phyloP scores from a whole-genome alignment of 2,329 filamentous ascomycete species.

The Colletotrichum tropicicola region DNA sequence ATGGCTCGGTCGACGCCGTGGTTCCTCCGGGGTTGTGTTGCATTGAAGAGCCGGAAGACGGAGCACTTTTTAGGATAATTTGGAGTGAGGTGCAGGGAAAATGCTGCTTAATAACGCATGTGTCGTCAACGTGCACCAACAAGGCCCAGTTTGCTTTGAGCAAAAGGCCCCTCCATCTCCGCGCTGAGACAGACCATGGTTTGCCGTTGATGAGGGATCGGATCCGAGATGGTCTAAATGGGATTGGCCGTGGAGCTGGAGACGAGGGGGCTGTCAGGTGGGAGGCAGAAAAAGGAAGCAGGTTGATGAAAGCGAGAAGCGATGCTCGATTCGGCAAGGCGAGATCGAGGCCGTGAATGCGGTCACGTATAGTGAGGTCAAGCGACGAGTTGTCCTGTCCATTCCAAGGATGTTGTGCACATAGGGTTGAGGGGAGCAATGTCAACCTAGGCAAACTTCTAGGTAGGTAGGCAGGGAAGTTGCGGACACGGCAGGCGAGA shows the following conservation, averaged over 20 bases:
- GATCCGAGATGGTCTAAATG: slow-evolving; percentile 15
- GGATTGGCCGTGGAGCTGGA: not conserved
- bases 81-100: slow-evolving; percentile 21
- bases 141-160: not conserved
- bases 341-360: not conserved
- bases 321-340: not conserved
- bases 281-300: not conserved
- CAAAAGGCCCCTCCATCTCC: too few species aligned
- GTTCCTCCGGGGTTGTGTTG: slow-evolving; percentile 21
- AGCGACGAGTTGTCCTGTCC: too few species aligned
- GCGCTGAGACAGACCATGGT: slow-evolving; percentile 22
- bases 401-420: too few species aligned
- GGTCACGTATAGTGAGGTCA: too few species aligned
- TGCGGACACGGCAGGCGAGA: too few species aligned
- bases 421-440: too few species aligned
- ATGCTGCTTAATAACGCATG: slow-evolving; percentile 6
- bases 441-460: too few species aligned
- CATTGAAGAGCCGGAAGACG: slow-evolving; percentile 23
- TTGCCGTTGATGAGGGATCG: slow-evolving; percentile 14
- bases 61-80: slow-evolving; percentile 14
- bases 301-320: not conserved
- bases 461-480: too few species aligned
- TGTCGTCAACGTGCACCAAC: slow-evolving; percentile 18
- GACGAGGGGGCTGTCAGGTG: not conserved
- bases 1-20: slow-evolving; percentile 20